These are phyloP conservation scores for Scheffersomyces segobiensis DNA, from an alignment of 1,139 yeast species.

Conservation along the genomic window DNA sequence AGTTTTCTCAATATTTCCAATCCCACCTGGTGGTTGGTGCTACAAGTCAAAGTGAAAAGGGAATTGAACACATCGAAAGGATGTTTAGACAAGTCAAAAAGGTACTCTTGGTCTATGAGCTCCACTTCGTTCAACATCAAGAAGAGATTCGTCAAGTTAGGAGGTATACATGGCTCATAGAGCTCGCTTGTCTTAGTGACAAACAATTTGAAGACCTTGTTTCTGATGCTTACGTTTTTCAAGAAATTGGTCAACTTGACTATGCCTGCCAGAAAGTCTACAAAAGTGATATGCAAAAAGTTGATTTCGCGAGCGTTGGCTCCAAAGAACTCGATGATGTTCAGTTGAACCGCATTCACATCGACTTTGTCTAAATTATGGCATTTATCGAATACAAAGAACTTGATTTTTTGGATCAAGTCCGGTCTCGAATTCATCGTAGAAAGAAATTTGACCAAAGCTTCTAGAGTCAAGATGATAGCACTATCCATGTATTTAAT, in stretches of 20 bases:
- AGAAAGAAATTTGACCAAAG: slow-evolving; percentile 21
- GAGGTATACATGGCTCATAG: slow-evolving; percentile 28
- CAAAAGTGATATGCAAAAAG: slow-evolving; percentile 37
- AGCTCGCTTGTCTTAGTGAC: slow-evolving; percentile 26
- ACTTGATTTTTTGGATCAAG: slow-evolving; percentile 26
- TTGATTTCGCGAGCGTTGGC: slow-evolving; percentile 23
- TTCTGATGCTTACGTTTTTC: slow-evolving; percentile 25
- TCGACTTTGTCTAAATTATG: slow-evolving; percentile 16
- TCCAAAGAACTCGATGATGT: slow-evolving; percentile 31
- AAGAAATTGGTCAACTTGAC: slow-evolving; percentile 27
- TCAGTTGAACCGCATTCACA: slow-evolving; percentile 20
- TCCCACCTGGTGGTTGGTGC: slow-evolving; percentile 35
- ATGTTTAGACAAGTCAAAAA: slow-evolving; percentile 22
- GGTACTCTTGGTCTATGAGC: slow-evolving; percentile 12
- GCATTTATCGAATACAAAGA: slow-evolving; percentile 40
- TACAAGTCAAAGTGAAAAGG: slow-evolving; percentile 32
- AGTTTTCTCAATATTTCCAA: slow-evolving; percentile 27
- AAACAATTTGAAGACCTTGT: slow-evolving; percentile 33
- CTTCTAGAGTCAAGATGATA: slow-evolving; percentile 21
- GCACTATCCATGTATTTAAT: slow-evolving; percentile 33
- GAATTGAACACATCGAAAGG: slow-evolving; percentile 26
- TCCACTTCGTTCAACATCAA: slow-evolving; percentile 35
- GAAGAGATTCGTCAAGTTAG: slow-evolving; percentile 31
- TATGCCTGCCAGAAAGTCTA: slow-evolving; percentile 29
- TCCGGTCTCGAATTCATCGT: slow-evolving; percentile 18